Conservation (phyloP, 2,329 filamentous ascomycete species). For the Aspergillus sp. region DNA sequence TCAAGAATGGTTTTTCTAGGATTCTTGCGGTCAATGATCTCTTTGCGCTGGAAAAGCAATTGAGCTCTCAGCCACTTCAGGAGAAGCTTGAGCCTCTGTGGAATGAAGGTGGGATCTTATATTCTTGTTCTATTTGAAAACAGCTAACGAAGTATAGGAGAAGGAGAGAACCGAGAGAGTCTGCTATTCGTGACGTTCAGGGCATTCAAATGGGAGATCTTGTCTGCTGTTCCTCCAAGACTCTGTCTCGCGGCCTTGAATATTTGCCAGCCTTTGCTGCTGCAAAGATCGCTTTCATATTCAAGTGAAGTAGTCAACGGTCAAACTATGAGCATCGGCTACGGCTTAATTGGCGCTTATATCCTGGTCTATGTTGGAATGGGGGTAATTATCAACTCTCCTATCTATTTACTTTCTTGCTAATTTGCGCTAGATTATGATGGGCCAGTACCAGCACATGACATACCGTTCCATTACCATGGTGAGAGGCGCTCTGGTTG, state of each 20-base stretch:
- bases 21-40: slow-evolving; percentile 42
- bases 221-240: slow-evolving; percentile 28
- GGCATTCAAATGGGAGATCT: slow-evolving; percentile 28
- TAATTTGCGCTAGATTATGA: slow-evolving; percentile 25
- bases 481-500: slow-evolving; percentile 40
- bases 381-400: slow-evolving; percentile 26
- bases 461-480: slow-evolving; percentile 41
- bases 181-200: slow-evolving; percentile 26
- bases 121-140: not conserved
- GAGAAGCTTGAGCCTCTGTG: slow-evolving; percentile 33
- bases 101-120: slow-evolving; percentile 29
- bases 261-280: slow-evolving; percentile 33
- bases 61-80: slow-evolving; percentile 39
- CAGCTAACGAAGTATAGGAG: slow-evolving; percentile 17
- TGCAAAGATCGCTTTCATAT: slow-evolving; percentile 32
- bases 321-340: slow-evolving; percentile 31
- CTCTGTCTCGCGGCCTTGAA: slow-evolving; percentile 31
- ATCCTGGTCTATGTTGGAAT: slow-evolving; percentile 39
- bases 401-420: not conserved
- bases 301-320: slow-evolving; percentile 22
- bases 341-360: slow-evolving; percentile 42
- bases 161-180: slow-evolving; percentile 19
- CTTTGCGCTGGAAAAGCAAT: slow-evolving; percentile 41
- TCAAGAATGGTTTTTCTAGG: slow-evolving; percentile 45
- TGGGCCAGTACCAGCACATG: slow-evolving; percentile 38